Evolutionary conservation across 179 eudicot genomes (phyloP), one percentile per base, ranked within the genome.

Genomic region (Vitellaria paradoxa): DNA sequence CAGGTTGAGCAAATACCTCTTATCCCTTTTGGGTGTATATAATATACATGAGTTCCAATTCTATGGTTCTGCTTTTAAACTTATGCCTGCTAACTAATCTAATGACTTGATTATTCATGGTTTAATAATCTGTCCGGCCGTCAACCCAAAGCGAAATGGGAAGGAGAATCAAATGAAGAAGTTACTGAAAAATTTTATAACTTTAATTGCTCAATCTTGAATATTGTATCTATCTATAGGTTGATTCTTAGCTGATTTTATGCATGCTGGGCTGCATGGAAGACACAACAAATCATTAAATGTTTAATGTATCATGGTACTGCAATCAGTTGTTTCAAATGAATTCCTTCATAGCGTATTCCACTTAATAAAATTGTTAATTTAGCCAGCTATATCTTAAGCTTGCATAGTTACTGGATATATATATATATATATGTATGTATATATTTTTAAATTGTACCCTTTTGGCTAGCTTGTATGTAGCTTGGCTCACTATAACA

Each of bases 321-420:
- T 45, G 69, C 68, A 45, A 6, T n/a, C n/a, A n/a, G n/a, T n/a
- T n/a, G n/a, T 46, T 62, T 62, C 21, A 74, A 74, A 15, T 74
- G 53, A 13, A 74, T 21, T 52, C 10, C 6, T 42, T 59, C 26
- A 40, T 13, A 18, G 55, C 13, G 37, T 72, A 59, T 15, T 61
- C 68, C 60, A 13, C 57, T 40, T 59, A 59, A 73, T 17, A 42
- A 20, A 72, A 72, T n/a, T 52, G 37, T 59, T 18, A 73, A 37
- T 42, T 73, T 57, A 45, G 65, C 42, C 52, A 13, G 21, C 20
- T 57, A 57, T 57, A 72, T 6, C 42, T 4, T 56, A 30, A 57
- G 63, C 65, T 55, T 37, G 50, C 42, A 37, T 50, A 11, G 17
- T 6, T 18, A 20, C 17, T 46, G 10, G 26, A 68, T 49, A 9